Evolutionary conservation across 2,329 filamentous ascomycete genomes (phyloP).

Genomic region (Venturia nashicola): DNA sequence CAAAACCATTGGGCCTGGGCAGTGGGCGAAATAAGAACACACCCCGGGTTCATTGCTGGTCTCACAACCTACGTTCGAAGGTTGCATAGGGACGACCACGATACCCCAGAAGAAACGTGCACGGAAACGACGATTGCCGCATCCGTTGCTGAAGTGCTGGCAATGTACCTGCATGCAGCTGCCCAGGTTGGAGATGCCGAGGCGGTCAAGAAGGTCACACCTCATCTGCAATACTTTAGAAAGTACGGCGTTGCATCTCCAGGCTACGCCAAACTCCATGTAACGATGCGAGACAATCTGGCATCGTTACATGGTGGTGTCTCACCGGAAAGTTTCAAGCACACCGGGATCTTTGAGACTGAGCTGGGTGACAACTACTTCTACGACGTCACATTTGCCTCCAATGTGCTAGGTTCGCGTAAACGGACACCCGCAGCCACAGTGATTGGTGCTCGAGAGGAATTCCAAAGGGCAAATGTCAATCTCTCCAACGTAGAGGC

Average conservation of each 20-base stretch:
- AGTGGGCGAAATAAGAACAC: conserved; percentile 64
- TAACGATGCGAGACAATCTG: neutral
- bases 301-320: conserved; percentile 44
- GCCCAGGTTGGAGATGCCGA: conserved; percentile 60
- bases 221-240: conserved; percentile 67
- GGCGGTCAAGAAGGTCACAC: conserved; percentile 59
- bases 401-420: conserved; percentile 49
- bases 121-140: conserved; percentile 52
- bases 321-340: conserved; percentile 66
- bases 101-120: conserved; percentile 16
- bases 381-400: conserved; percentile 67
- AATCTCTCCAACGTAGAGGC: conserved; percentile 89
- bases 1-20: conserved; percentile 97
- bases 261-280: conserved; percentile 55
- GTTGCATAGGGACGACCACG: conserved; percentile 37
- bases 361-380: conserved; percentile 67
- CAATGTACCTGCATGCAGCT: conserved; percentile 80
- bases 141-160: conserved; percentile 74
- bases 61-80: conserved; percentile 52
- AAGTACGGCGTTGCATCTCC: conserved; percentile 67
- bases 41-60: conserved; percentile 59
- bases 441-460: conserved; percentile 60
- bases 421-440: conserved; percentile 31
- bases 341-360: conserved; percentile 52
- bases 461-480: conserved; percentile 76